Conservation (phyloP, 495 filamentous ascomycete genomes). For the Hyaloscypha variabilis region DNA sequence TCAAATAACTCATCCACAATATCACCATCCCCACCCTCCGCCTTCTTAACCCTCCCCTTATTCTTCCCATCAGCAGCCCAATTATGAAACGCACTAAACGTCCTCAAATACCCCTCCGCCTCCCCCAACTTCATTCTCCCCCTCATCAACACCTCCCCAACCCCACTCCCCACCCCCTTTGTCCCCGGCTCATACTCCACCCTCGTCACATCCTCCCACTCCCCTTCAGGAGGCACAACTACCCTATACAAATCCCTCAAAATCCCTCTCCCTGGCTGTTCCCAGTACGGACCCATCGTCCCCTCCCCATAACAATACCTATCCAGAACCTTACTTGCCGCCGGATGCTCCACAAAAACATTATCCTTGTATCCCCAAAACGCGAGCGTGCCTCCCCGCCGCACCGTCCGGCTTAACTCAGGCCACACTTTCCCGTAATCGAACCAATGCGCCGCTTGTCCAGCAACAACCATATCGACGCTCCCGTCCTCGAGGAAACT, state of each 20-base stretch:
- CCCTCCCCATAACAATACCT: slow-evolving; percentile 50
- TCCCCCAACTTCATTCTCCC: slow-evolving; percentile 55
- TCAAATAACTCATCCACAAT: slow-evolving; percentile 60
- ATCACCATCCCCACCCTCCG: slow-evolving; percentile 53
- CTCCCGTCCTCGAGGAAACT: slow-evolving; percentile 46
- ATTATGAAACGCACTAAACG: slow-evolving; percentile 55
- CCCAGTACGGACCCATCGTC: slow-evolving; percentile 61
- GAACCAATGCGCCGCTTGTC: slow-evolving; percentile 70
- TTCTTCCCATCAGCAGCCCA: slow-evolving; percentile 54
- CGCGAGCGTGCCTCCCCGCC: slow-evolving; percentile 56
- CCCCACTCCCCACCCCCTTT: slow-evolving; percentile 36
- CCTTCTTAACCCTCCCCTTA: slow-evolving; percentile 44
- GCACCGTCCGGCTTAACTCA: slow-evolving; percentile 54
- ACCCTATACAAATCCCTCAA: slow-evolving; percentile 49
- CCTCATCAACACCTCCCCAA: slow-evolving; percentile 51
- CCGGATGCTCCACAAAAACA: slow-evolving; percentile 50
- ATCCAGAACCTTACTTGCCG: slow-evolving; percentile 50
- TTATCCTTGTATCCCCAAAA: slow-evolving; percentile 68
- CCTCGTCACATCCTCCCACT: slow-evolving; percentile 54
- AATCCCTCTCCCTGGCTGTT: slow-evolving; percentile 58
- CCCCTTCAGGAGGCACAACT: slow-evolving; percentile 48
- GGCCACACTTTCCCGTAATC: slow-evolving; percentile 54
- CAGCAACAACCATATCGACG: slow-evolving; percentile 60
- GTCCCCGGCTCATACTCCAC: slow-evolving; percentile 59
- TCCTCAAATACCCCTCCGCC: slow-evolving; percentile 57